Base-by-base conservation (phyloP, 768 basidiomycete genomes). In the Boletus bicolor region DNA sequence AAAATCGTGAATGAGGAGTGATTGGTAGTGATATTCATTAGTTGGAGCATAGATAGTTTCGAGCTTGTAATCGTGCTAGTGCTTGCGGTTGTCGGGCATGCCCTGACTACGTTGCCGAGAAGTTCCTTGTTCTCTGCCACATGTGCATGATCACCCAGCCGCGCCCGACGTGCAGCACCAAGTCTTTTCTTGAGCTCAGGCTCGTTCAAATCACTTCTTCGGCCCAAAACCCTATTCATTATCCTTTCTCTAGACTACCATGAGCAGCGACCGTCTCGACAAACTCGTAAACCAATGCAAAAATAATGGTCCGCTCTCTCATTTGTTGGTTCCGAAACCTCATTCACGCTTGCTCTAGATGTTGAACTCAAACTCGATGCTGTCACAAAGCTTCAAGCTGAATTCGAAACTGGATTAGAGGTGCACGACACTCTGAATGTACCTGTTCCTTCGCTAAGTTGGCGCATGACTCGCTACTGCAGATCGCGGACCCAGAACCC, bases 291-390 rank as follows among this genome's bases (percentile, higher is more conserved):
- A 68, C 59, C 86, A 86, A 67, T 84, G 79, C 75, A 86, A 81
- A 75, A 82, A 73, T 67, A 84, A 80, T 61, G 86, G 86, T 87
- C 57, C 47, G 75, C 61, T 36, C 34, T 44, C 47, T 42, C 56
- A 21, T 55, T 58, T 47, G 49, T n/a, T 51, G 39, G 28, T 53
- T 45, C 48, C 49, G 37, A 34, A 43, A 48, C 36, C 37, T 41
- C 48, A 54, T 57, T 56, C 51, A 57, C 49, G 47, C 47, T 34
- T 50, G 30, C 50, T 44, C 60, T 63, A 92, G 91, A 93, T 71
- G 82, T 87, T 55, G 91, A 93, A 72, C 78, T 82, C 58, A 91
- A 86, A 74, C 79, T 91, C 24, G 90, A 93, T 68, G 90, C 88
- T 28, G 77, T 93, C 58, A 77, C 83, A 55, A 92, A 89, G 73